phyloP scores from a whole-genome alignment of 192 early-diverging fungal species.

The Chytriomyces sp. region DNA sequence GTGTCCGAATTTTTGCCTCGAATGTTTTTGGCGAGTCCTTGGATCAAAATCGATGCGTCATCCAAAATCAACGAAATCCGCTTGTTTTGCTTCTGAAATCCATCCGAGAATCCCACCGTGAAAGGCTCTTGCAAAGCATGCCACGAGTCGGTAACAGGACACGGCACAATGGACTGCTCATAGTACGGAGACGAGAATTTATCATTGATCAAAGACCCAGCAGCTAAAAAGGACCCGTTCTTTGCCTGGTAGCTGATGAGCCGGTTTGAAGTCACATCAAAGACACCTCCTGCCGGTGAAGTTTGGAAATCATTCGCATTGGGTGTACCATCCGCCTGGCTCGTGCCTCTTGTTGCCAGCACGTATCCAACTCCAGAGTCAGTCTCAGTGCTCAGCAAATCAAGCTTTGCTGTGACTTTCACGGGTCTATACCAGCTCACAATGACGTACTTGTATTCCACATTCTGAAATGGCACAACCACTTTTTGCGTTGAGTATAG shows the following conservation, averaged over 20 bases:
- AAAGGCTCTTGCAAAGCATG: background rate
- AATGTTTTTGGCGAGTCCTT: background rate
- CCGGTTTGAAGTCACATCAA: background rate
- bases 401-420: slow-evolving; percentile 7
- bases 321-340: background rate
- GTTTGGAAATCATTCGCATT: background rate
- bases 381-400: background rate
- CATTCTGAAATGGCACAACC: background rate
- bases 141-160: background rate
- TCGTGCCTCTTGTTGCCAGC: background rate
- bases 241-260: background rate
- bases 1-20: background rate
- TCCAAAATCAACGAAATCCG: background rate
- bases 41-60: background rate
- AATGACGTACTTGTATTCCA: slow-evolving; percentile 11
- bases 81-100: background rate
- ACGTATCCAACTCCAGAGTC: background rate
- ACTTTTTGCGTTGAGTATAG: background rate
- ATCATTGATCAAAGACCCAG: background rate
- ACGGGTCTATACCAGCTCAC: background rate
- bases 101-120: background rate
- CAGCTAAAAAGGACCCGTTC: background rate
- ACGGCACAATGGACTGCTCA: background rate
- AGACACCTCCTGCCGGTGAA: background rate
- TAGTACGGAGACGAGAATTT: background rate